Percentiles rank a stretch among this genome's conserved stretches.
These are phyloP conservation scores for Claviceps digitariae DNA, from an alignment of 2,329 filamentous ascomycete genomes.

Conservation along the genomic window DNA sequence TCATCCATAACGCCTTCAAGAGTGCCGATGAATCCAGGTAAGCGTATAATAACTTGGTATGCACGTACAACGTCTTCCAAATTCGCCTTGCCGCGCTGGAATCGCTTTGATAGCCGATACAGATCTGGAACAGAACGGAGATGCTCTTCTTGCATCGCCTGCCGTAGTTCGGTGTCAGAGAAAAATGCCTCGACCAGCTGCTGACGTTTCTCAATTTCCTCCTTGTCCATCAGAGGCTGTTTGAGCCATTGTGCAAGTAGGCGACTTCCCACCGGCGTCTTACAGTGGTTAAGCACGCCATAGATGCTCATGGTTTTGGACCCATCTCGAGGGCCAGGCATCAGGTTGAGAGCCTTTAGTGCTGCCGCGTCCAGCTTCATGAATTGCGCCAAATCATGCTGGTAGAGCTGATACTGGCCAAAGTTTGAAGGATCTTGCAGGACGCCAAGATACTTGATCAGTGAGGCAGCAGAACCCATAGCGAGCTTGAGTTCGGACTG, in stretches of 20 bases:
- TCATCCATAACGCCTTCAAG: constrained; percentile 94
- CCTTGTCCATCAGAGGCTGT: constrained; percentile 84
- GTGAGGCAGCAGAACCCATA: constrained; percentile 83
- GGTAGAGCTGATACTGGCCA: constrained; percentile 92
- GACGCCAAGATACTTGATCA: constrained; percentile 89
- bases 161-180: constrained; percentile 79
- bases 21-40: constrained; percentile 81
- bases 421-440: constrained; percentile 90
- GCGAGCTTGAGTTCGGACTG: constrained; percentile 89
- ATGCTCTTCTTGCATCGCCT: constrained; percentile 95
- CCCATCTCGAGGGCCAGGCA: constrained; percentile 89
- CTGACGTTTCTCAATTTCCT: constrained; percentile 81
- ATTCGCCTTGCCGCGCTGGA: constrained; percentile 81
- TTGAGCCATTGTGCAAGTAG: constrained; percentile 93
- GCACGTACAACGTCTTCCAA: constrained; percentile 91
- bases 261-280: constrained; percentile 83
- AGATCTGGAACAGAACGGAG: constrained; percentile 85
- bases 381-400: constrained; percentile 90
- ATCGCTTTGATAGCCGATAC: constrained; percentile 85
- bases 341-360: constrained; percentile 85
- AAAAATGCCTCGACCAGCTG: constrained; percentile 93
- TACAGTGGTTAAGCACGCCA: constrained; percentile 91
- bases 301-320: constrained; percentile 97
- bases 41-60: constrained; percentile 84
- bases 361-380: constrained; percentile 98